Evolutionary conservation across 352 stramenopile genomes (phyloP).

Genomic region (Plasmopara viticola): DNA sequence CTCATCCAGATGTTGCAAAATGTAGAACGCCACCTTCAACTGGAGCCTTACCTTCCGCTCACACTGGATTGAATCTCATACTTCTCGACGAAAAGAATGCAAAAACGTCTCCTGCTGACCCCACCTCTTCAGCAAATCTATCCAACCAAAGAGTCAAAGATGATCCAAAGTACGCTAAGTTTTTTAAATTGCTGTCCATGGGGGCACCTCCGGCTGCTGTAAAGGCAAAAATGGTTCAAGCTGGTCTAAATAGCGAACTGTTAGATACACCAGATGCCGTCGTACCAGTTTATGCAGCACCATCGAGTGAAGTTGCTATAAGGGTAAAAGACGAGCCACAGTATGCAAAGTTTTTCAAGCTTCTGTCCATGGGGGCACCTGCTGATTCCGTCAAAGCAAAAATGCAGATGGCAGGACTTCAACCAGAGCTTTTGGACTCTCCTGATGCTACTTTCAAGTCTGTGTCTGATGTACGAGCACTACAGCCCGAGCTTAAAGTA

Average conservation of each 20-base stretch:
- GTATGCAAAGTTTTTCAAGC: constrained; percentile 66
- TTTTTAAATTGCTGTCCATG: constrained; percentile 64
- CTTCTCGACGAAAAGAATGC: not conserved
- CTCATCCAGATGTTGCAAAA: no score
- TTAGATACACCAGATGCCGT: constrained; percentile 56
- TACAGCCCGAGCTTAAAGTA: constrained; percentile 29
- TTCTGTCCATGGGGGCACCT: constrained; percentile 56
- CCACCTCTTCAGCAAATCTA: not conserved
- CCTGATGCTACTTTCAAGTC: constrained; percentile 37
- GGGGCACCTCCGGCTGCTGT: constrained; percentile 44
- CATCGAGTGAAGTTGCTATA: constrained; percentile 1
- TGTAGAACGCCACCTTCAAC: no score
- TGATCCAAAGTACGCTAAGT: constrained; percentile 54
- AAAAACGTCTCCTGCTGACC: not conserved
- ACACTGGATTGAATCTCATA: no score
- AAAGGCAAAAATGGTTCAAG: constrained; percentile 59
- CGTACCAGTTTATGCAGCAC: constrained; percentile 16
- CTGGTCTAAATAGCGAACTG: constrained; percentile 78
- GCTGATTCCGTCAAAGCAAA: constrained; percentile 53
- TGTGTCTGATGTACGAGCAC: not conserved
- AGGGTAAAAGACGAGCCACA: constrained; percentile 54
- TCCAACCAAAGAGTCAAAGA: constrained; percentile 33
- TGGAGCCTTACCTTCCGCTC: no score
- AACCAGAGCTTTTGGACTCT: constrained; percentile 59
- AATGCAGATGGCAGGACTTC: constrained; percentile 73